Conservation (phyloP, 768 basidiomycete genomes). For the Rhizopogon rudus region DNA sequence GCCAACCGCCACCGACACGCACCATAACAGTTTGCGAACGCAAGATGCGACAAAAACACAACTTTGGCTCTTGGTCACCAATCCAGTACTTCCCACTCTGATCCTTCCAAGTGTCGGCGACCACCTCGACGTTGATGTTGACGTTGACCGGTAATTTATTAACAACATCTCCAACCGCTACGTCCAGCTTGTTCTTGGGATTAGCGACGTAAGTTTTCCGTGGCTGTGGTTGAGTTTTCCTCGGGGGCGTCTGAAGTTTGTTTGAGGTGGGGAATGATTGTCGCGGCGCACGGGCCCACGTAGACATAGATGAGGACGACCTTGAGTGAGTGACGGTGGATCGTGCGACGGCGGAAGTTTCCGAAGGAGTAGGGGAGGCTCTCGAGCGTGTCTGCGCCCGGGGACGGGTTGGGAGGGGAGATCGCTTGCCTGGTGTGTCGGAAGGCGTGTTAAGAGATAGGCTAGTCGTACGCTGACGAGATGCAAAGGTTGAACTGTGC, state of each 20-base stretch:
- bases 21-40: slow-evolving; percentile 95
- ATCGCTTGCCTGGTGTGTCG: slow-evolving; percentile 27
- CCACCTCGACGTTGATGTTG: slow-evolving; percentile 76
- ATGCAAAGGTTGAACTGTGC: slow-evolving; percentile 68
- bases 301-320: slow-evolving; percentile 44
- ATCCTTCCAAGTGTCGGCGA: slow-evolving; percentile 84
- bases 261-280: slow-evolving; percentile 48
- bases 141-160: slow-evolving; percentile 84
- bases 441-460: slow-evolving; percentile 40
- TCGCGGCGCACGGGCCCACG: slow-evolving; percentile 67
- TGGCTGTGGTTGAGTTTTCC: slow-evolving; percentile 30
- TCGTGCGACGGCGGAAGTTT: slow-evolving; percentile 47
- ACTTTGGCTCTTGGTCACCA: slow-evolving; percentile 82
- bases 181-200: slow-evolving; percentile 87
- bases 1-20: slow-evolving; percentile 92
- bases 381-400: slow-evolving; percentile 41
- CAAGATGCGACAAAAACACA: slow-evolving; percentile 89
- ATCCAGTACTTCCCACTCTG: slow-evolving; percentile 97
- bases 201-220: slow-evolving; percentile 80
- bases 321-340: slow-evolving; percentile 37
- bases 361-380: slow-evolving; percentile 61
- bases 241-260: slow-evolving; percentile 42
- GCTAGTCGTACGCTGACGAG: slow-evolving; percentile 79
- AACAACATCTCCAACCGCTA: slow-evolving; percentile 89
- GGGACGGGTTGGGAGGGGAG: slow-evolving; percentile 28